Evolutionary conservation across 768 basidiomycete species (phyloP).

Genomic region (Tubosaeta sp.): DNA sequence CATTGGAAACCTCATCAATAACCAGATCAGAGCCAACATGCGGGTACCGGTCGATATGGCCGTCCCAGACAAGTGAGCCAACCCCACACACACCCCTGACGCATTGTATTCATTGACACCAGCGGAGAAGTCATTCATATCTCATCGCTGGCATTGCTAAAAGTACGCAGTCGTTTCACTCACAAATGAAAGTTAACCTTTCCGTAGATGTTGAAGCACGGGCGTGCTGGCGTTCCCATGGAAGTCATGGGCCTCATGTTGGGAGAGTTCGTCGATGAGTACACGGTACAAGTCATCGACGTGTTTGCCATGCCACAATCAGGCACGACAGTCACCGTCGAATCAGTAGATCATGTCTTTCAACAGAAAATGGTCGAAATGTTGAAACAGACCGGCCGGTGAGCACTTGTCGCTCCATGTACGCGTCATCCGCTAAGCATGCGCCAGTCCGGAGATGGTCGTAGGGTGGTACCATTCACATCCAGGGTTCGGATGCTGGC

Average conservation of each 20-base stretch:
- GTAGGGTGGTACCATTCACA: constrained; percentile 99
- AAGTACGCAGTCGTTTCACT: constrained; percentile 48
- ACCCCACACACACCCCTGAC: background rate
- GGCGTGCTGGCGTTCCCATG: constrained; percentile 97
- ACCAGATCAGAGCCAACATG: constrained; percentile 41
- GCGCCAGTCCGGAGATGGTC: constrained; percentile 84
- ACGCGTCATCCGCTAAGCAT: constrained; percentile 3
- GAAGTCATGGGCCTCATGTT: constrained; percentile 99
- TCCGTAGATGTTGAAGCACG: constrained; percentile 95
- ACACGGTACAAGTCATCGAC: constrained; percentile 90
- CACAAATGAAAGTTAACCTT: constrained; percentile 2
- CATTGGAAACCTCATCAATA: constrained; percentile 48
- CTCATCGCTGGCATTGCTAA: constrained; percentile 92
- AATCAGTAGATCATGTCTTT: constrained; percentile 98
- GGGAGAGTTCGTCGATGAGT: constrained; percentile 98
- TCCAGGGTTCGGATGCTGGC: constrained; percentile 99
- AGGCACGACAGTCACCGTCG: constrained; percentile 95
- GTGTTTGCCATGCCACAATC: constrained; percentile 99
- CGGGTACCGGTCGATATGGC: constrained; percentile 43
- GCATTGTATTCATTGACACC: constrained; percentile 2
- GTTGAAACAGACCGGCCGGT: constrained; percentile 98
- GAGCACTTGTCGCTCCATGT: constrained; percentile 26
- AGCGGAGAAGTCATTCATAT: constrained; percentile 97
- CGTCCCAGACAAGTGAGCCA: constrained; percentile 71
- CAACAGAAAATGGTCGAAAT: constrained; percentile 98